phyloP scores from a whole-genome alignment of 139 green algal species.

The Spirogloea muscicola region DNA sequence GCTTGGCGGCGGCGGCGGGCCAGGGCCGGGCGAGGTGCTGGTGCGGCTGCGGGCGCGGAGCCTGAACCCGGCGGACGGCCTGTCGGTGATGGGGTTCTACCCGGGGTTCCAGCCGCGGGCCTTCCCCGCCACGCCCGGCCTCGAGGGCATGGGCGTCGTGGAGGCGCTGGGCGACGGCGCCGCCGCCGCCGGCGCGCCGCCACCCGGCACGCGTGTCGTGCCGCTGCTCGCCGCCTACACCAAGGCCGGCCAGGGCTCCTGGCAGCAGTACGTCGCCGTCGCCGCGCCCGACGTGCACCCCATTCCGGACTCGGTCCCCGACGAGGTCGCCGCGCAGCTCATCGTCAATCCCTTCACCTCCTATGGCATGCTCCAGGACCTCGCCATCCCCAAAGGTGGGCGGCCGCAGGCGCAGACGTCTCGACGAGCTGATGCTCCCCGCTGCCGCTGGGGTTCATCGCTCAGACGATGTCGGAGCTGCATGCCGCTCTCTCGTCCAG shows the following conservation, averaged over 20 bases:
- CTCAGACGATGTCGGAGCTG: not conserved
- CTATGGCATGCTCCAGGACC: not conserved
- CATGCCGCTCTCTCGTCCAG: not conserved
- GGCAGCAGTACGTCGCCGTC: conserved; percentile 32
- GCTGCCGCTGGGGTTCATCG: not conserved
- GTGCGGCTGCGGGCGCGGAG: conserved; percentile 17
- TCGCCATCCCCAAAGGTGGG: not conserved
- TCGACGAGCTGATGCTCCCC: not conserved
- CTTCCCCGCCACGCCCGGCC: conserved; percentile 23
- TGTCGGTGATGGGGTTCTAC: conserved; percentile 34
- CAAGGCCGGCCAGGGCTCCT: conserved; percentile 6
- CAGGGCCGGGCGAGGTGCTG: conserved; percentile 3
- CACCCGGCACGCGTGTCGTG: conserved; percentile 16
- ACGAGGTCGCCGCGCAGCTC: conserved; percentile 30
- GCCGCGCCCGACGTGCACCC: not conserved
- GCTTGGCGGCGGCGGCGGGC: too few relatives aligned
- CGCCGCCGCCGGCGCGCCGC: not conserved
- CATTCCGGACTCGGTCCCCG: conserved; percentile 12
- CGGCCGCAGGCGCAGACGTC: not conserved
- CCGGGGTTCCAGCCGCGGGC: conserved; percentile 16
- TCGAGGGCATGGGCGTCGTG: conserved; percentile 33
- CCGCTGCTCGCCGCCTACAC: conserved; percentile 13
- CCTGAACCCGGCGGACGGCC: conserved; percentile 28
- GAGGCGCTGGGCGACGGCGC: conserved; percentile 11
- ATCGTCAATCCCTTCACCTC: conserved; percentile 32